Percentiles rank a stretch among this genome's conserved stretches.
phyloP scores from a whole-genome alignment of 768 basidiomycete species.

The Porpolomopsis calyptriformis region DNA sequence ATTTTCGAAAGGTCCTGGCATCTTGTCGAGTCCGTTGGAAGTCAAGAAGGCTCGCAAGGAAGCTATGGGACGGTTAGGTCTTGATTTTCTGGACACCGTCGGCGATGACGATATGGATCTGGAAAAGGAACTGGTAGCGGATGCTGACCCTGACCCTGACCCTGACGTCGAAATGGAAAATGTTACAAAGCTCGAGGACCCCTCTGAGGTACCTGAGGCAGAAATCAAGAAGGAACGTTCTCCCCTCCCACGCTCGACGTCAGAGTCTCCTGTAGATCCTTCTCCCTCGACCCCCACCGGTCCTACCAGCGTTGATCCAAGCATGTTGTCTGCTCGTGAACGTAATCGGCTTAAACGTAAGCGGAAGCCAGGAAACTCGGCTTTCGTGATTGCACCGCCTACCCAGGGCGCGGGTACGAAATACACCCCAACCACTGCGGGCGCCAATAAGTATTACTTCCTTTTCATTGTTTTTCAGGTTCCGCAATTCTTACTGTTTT shows the following conservation, averaged over 20 bases:
- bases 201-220: constrained; percentile 21
- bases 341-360: constrained; percentile 91
- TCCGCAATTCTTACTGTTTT: constrained; percentile 1
- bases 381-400: constrained; percentile 69
- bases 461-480: not conserved
- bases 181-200: constrained; percentile 29
- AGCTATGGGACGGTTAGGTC: constrained; percentile 78
- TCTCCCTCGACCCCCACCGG: constrained; percentile 41
- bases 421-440: constrained; percentile 47
- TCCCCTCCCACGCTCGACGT: constrained; percentile 26
- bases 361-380: constrained; percentile 76
- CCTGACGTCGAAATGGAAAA: constrained; percentile 32
- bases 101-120: constrained; percentile 72
- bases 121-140: constrained; percentile 68
- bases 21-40: constrained; percentile 63
- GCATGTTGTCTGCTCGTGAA: constrained; percentile 78
- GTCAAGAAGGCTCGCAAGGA: constrained; percentile 83
- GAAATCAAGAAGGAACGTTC: constrained; percentile 30
- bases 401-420: constrained; percentile 49
- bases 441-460: constrained; percentile 50
- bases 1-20: constrained; percentile 64
- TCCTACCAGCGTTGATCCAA: constrained; percentile 38
- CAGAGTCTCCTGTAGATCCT: constrained; percentile 37
- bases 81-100: constrained; percentile 73
- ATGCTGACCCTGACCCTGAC: constrained; percentile 42